A percentile compares a stretch with the other conserved stretches of the same genome.
These are phyloP conservation scores for Acer negundo DNA, from an alignment of 345 rosid genomes.

Conservation along the genomic window DNA sequence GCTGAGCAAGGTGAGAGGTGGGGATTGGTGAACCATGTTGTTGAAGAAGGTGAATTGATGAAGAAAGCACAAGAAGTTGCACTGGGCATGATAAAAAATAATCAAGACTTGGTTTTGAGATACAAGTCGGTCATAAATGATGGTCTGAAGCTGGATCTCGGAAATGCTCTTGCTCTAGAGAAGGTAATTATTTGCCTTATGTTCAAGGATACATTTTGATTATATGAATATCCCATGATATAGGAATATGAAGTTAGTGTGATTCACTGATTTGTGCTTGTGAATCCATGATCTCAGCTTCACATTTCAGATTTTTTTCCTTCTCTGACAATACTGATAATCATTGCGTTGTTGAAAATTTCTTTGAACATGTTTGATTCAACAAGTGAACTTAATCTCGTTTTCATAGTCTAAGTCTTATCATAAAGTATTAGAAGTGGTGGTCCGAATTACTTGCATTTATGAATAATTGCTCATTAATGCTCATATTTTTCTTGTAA, in stretches of 20 bases:
- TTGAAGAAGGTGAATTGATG: slow-evolving; percentile 61
- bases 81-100: slow-evolving; percentile 62
- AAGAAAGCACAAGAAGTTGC: slow-evolving; percentile 73
- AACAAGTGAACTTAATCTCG: background rate
- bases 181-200: slow-evolving; percentile 48
- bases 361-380: background rate
- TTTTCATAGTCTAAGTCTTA: background rate
- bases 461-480: background rate
- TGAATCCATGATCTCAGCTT: background rate
- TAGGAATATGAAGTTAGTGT: background rate
- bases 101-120: slow-evolving; percentile 72
- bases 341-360: background rate
- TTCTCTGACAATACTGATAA: background rate
- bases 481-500: background rate
- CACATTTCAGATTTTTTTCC: background rate
- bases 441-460: background rate
- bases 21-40: slow-evolving; percentile 88
- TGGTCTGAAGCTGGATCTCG: slow-evolving; percentile 75
- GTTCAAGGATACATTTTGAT: background rate
- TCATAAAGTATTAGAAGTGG: background rate
- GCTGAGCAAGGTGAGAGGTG: slow-evolving; percentile 83
- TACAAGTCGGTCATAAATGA: slow-evolving; percentile 82
- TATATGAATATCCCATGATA: background rate
- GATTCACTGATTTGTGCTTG: background rate
- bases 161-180: slow-evolving; percentile 71